Evolutionary conservation across 768 basidiomycete genomes (phyloP).

Genomic region (Tylopilus intermedius): DNA sequence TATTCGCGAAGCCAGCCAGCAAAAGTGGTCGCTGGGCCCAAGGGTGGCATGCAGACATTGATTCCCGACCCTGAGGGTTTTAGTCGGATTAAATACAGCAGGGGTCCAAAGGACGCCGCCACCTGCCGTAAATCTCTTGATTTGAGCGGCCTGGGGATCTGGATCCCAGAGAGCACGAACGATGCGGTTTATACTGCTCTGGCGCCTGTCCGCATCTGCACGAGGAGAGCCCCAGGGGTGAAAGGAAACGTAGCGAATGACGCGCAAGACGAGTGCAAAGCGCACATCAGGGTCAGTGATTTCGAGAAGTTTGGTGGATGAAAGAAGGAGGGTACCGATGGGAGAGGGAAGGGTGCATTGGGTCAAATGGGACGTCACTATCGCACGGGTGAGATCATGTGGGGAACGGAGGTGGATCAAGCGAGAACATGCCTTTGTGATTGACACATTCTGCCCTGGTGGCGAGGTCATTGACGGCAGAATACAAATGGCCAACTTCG

Average conservation of each 20-base stretch:
- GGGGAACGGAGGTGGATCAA: not conserved
- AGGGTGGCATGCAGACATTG: slow-evolving; percentile 13
- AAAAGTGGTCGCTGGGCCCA: slow-evolving; percentile 28
- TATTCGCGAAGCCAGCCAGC: slow-evolving; percentile 61
- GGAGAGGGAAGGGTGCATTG: slow-evolving; percentile 40
- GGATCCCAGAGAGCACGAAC: slow-evolving; percentile 43
- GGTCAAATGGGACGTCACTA: slow-evolving; percentile 42
- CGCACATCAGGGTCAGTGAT: slow-evolving; percentile 35
- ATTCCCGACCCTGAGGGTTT: slow-evolving; percentile 16
- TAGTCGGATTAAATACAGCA: slow-evolving; percentile 32
- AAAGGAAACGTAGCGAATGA: slow-evolving; percentile 68
- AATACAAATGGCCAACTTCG: slow-evolving; percentile 34
- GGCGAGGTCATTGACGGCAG: slow-evolving; percentile 35
- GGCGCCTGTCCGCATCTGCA: slow-evolving; percentile 56
- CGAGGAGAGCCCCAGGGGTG: slow-evolving; percentile 70
- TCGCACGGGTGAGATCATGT: slow-evolving; percentile 8
- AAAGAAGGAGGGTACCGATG: slow-evolving; percentile 46
- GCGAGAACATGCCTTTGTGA: slow-evolving; percentile 35
- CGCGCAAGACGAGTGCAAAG: slow-evolving; percentile 43
- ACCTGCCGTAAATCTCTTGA: slow-evolving; percentile 47
- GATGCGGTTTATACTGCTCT: slow-evolving; percentile 43
- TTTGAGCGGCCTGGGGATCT: slow-evolving; percentile 22
- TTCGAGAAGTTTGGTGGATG: slow-evolving; percentile 30
- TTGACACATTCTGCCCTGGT: slow-evolving; percentile 39
- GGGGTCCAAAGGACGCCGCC: slow-evolving; percentile 64